phyloP scores from a whole-genome alignment of 345 rosid genomes.

The Hibiscus mutabilis region DNA sequence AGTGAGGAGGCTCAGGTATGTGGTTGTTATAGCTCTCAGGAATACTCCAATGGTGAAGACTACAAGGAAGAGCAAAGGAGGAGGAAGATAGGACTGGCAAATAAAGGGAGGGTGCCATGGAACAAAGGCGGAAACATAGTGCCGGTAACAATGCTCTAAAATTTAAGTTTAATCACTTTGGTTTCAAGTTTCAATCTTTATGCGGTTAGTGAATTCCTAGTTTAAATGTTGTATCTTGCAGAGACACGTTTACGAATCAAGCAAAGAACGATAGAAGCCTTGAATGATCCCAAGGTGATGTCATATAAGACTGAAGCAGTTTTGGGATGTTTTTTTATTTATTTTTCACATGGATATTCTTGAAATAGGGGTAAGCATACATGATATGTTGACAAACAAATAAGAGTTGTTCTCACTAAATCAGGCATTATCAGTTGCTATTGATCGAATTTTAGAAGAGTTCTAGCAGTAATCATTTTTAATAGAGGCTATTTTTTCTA shows the following conservation, averaged over 20 bases:
- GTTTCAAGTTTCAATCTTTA: slow-evolving; percentile 4
- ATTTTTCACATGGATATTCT: not conserved
- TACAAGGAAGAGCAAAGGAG: slow-evolving; percentile 40
- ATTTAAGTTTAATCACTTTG: not conserved
- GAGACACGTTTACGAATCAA: slow-evolving; percentile 70
- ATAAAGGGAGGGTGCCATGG: slow-evolving; percentile 83
- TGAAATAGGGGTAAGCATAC: slow-evolving; percentile 3
- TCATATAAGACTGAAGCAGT: slow-evolving; percentile 53
- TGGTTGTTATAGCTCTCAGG: not conserved
- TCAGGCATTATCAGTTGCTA: not conserved
- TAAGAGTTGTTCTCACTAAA: not conserved
- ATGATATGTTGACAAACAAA: slow-evolving; percentile 1
- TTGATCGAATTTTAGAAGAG: not conserved
- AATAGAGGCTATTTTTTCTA: not conserved
- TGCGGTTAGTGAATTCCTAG: slow-evolving; percentile 10
- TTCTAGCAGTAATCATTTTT: not conserved
- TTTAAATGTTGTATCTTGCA: slow-evolving; percentile 20
- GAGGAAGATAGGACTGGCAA: slow-evolving; percentile 60
- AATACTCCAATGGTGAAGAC: slow-evolving; percentile 11
- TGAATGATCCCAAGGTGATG: slow-evolving; percentile 93
- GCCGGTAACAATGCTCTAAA: slow-evolving; percentile 35
- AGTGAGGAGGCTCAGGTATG: slow-evolving; percentile 16
- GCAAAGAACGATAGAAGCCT: slow-evolving; percentile 78
- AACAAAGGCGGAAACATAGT: slow-evolving; percentile 71
- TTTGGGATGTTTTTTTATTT: slow-evolving; percentile 17